Evolutionary conservation across 768 basidiomycete genomes (phyloP), one percentile per base, ranked within the genome.

Genomic region (Mycena belliarum): DNA sequence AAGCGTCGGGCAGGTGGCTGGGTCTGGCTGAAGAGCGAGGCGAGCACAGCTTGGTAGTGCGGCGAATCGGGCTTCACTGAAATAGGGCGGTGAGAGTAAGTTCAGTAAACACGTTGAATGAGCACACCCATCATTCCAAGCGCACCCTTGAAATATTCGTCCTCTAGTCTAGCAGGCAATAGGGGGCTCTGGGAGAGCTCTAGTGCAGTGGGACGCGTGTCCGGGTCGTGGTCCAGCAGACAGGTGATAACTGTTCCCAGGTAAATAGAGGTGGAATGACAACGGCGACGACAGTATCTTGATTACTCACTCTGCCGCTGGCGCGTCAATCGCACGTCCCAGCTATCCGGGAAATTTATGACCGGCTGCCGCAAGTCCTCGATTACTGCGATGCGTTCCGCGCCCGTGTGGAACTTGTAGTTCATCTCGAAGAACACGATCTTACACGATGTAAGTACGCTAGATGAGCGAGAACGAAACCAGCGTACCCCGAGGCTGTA

Each of bases 361-460:
- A 79, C 74, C 0, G 87, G 86, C 64, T 84, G 87, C 24, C 95
- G 76, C 26, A 97, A 68, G 48, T 87, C 84, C 63, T 91, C 89
- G 0, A 98, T 79, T 21, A 95, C 93, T 1, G 82, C 85, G 37
- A 91, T 89, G 21, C 95, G 85, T 67, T 98, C 95, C 20, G 90
- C 81, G 2, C 84, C 86, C 0, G 95, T 97, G 12, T 82, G 75
- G 73, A 97, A 93, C 18, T 76, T 66, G 72, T 88, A 92, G 70
- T 93, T 95, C 94, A 97, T 96, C 75, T 98, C 95, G 66, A 98
- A 97, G 73, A 97, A 97, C 15, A 97, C 95, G 63, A 98, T 87
- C 92, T 95, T 60, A 21, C 57, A 37, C 42, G 55, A 33, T 5
- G 41, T 52, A 7, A 46, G 52, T n/a, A n/a, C n/a, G n/a, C 29